Percentiles rank a stretch among this genome's conserved stretches.
phyloP scores from a whole-genome alignment of 495 filamentous ascomycete genomes.

The Penicillium lividum region DNA sequence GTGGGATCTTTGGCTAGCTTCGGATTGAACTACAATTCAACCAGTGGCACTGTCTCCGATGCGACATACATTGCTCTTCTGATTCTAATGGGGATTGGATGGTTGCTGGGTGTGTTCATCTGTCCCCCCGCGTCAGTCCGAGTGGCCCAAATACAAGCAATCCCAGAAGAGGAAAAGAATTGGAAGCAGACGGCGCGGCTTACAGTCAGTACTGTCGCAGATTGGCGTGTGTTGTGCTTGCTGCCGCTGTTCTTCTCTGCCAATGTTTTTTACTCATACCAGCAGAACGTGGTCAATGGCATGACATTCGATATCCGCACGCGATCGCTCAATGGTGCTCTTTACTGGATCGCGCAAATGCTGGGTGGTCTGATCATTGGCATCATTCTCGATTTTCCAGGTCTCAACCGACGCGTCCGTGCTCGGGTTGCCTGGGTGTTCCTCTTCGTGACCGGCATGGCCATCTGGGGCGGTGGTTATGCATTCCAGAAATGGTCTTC shows the following conservation, averaged over 20 bases:
- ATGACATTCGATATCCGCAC: constrained; percentile 52
- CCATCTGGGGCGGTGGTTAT: constrained; percentile 57
- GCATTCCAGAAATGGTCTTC: constrained; percentile 49
- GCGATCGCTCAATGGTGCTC: constrained; percentile 49
- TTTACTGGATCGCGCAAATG: constrained; percentile 60
- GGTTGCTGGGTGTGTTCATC: constrained; percentile 54
- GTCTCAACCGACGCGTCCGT: constrained; percentile 39
- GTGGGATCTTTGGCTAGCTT: constrained; percentile 52
- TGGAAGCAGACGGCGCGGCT: constrained; percentile 52
- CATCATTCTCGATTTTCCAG: constrained; percentile 45
- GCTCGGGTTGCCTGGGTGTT: constrained; percentile 48
- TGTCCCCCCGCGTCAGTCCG: constrained; percentile 53
- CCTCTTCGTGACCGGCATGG: constrained; percentile 48
- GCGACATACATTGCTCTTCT: constrained; percentile 53
- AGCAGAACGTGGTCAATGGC: constrained; percentile 57
- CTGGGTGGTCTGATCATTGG: constrained; percentile 53
- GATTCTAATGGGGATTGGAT: constrained; percentile 49
- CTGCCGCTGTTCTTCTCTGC: constrained; percentile 59
- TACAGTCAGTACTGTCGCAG: constrained; percentile 46
- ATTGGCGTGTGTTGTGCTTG: constrained; percentile 48
- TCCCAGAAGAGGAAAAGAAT: constrained; percentile 28
- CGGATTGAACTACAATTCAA: constrained; percentile 48
- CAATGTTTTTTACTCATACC: constrained; percentile 80
- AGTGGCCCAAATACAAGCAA: constrained; percentile 23
- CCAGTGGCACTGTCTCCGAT: constrained; percentile 45